Evolutionary conservation across 2,329 filamentous ascomycete genomes (phyloP).

Genomic region (Zasmidium citrigriseum): DNA sequence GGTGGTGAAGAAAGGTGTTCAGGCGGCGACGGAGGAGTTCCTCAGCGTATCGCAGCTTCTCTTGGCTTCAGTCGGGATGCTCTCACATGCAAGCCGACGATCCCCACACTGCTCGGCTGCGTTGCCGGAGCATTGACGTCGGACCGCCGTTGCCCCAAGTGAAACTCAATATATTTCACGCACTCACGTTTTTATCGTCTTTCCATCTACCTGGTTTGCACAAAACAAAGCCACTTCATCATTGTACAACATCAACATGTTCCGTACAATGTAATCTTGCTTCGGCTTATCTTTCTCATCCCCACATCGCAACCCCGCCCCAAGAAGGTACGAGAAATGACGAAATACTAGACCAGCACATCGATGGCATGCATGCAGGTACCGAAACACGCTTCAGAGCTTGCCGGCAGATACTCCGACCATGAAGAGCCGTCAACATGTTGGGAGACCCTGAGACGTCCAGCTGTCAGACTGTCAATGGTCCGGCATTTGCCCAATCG

Average conservation of each 20-base stretch:
- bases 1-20: not conserved
- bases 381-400: no score
- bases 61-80: not conserved
- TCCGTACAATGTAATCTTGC: no score
- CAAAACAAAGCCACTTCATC: not conserved
- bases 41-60: not conserved
- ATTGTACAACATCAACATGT: not conserved
- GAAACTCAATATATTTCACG: not conserved
- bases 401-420: no score
- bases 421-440: no score
- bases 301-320: not conserved
- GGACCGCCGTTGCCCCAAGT: not conserved
- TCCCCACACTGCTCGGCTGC: not conserved
- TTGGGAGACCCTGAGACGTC: no score
- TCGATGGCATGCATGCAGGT: not conserved
- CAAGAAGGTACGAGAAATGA: no score
- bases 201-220: not conserved
- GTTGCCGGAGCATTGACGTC: not conserved
- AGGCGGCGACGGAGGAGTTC: not conserved
- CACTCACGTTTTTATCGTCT: not conserved
- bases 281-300: not conserved
- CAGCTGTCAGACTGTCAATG: no score
- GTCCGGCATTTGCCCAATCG: no score
- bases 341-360: not conserved
- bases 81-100: not conserved